A percentile compares a stretch with the other conserved stretches of the same genome.
Conservation (phyloP, 2,329 filamentous ascomycete species). For the Leptographium lundbergii region DNA sequence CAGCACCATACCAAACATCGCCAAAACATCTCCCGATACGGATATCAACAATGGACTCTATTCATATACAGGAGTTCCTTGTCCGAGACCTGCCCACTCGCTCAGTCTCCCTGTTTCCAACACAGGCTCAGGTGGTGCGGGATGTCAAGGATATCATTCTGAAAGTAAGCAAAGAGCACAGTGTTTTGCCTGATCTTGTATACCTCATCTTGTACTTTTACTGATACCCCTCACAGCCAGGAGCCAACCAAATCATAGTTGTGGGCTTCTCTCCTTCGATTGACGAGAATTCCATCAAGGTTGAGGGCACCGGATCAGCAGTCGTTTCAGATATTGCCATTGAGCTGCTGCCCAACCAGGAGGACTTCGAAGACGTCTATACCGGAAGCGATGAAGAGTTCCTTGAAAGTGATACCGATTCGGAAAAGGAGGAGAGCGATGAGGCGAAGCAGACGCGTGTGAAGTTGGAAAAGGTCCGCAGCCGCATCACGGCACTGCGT, state of each 20-base stretch:
- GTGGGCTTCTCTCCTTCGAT: conserved; percentile 39
- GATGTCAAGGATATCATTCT: conserved; percentile 43
- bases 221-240: conserved; percentile 23
- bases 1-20: neutral
- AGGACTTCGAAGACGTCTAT: conserved; percentile 41
- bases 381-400: conserved; percentile 21
- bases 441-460: conserved; percentile 13
- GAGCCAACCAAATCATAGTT: conserved; percentile 43
- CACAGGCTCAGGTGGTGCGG: conserved; percentile 45
- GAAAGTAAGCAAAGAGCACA: conserved; percentile 20
- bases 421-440: conserved; percentile 15
- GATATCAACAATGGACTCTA: conserved; percentile 21
- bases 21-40: too few relatives aligned
- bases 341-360: conserved; percentile 41
- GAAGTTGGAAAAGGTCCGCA: conserved; percentile 19
- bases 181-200: neutral
- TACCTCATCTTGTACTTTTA: neutral
- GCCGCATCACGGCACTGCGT: conserved; percentile 18
- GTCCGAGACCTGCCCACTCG: conserved; percentile 45
- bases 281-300: conserved; percentile 44
- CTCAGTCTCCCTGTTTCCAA: conserved; percentile 50
- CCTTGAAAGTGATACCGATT: conserved; percentile 22
- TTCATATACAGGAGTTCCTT: conserved; percentile 35
- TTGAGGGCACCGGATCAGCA: conserved; percentile 44
- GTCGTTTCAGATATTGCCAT: conserved; percentile 51